These are phyloP conservation scores for Massarina eburnea DNA, from an alignment of 2,329 filamentous ascomycete genomes.

Conservation along the genomic window DNA sequence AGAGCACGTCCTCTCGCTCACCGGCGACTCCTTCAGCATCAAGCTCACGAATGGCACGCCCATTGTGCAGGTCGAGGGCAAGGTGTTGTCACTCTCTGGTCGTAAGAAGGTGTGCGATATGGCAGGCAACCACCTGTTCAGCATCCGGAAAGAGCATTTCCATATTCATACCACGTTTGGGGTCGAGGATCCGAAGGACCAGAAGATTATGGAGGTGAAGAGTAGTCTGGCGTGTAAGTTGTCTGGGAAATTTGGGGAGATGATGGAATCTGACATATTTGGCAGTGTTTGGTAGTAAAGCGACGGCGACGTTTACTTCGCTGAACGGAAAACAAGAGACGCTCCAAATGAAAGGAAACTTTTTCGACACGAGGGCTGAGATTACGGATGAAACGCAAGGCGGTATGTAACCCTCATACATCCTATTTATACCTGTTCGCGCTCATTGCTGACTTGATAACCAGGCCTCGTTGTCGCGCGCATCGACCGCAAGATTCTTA, in stretches of 20 bases:
- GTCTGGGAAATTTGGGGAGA: not conserved
- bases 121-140: constrained; percentile 58
- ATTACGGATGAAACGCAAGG: constrained; percentile 55
- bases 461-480: constrained; percentile 54
- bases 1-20: constrained; percentile 64
- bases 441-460: not conserved
- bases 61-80: constrained; percentile 60
- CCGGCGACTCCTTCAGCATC: constrained; percentile 67
- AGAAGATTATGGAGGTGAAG: constrained; percentile 59
- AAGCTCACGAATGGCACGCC: constrained; percentile 56
- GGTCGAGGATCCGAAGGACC: constrained; percentile 49
- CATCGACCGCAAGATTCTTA: constrained; percentile 62
- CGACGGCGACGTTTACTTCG: constrained; percentile 57
- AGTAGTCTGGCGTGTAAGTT: constrained; percentile 55
- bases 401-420: constrained; percentile 14
- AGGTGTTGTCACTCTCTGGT: constrained; percentile 53
- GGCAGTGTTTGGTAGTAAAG: constrained; percentile 57
- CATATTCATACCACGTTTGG: constrained; percentile 57
- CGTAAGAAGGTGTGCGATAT: constrained; percentile 61
- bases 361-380: constrained; percentile 58
- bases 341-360: constrained; percentile 61
- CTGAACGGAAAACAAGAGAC: constrained; percentile 25
- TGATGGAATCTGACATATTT: not conserved
- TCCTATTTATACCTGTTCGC: not conserved
- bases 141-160: constrained; percentile 57